A percentile compares a stretch with the other conserved stretches of the same genome.
These are phyloP conservation scores for Nannochloropsis salina DNA, from an alignment of 108 stramenopile genomes.

Conservation along the genomic window DNA sequence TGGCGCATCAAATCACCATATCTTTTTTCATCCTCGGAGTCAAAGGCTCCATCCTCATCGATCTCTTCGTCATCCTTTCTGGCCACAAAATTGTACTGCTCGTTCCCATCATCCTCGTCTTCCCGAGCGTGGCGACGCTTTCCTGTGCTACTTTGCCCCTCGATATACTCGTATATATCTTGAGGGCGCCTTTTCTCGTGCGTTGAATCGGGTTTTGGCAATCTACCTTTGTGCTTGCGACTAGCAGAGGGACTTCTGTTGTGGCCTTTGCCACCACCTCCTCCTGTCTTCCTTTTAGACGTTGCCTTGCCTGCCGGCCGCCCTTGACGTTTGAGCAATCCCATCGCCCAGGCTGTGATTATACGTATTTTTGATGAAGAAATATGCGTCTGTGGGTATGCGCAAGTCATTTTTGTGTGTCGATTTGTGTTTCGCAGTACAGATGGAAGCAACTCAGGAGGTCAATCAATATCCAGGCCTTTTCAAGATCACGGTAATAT, in stretches of 20 bases:
- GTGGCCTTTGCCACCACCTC: background rate
- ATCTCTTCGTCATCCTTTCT: constrained; percentile 71
- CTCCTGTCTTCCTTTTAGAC: background rate
- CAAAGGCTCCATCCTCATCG: constrained; percentile 72
- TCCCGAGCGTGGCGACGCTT: background rate
- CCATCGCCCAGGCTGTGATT: background rate
- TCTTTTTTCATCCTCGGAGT: constrained; percentile 71
- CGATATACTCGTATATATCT: background rate
- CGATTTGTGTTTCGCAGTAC: too few species aligned
- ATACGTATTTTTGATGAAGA: too few species aligned
- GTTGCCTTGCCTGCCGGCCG: background rate
- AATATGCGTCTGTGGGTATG: too few species aligned
- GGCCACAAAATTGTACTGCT: background rate
- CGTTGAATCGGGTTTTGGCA: too few species aligned
- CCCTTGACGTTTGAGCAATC: background rate
- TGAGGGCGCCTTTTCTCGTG: background rate
- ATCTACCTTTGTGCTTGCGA: background rate
- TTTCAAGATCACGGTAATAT: too few species aligned
- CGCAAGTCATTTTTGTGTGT: too few species aligned
- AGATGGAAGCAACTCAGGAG: too few species aligned
- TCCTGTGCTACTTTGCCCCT: background rate
- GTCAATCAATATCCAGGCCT: too few species aligned
- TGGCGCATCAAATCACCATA: constrained; percentile 59
- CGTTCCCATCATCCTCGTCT: constrained; percentile 1
- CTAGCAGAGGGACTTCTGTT: background rate